Conservation (phyloP, 2,329 filamentous ascomycete genomes). For the Colletotrichum sojae region DNA sequence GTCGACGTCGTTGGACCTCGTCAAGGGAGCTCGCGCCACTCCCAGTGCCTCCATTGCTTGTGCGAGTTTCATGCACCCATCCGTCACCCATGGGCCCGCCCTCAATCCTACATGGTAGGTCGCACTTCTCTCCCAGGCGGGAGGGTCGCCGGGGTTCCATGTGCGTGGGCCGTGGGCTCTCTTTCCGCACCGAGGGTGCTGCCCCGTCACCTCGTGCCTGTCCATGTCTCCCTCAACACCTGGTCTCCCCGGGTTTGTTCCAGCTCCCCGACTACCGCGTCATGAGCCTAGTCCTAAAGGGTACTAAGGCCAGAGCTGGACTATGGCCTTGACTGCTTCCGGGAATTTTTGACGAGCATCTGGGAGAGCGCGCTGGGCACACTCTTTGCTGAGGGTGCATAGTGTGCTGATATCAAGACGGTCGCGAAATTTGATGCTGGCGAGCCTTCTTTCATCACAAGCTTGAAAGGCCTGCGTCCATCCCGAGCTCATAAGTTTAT, state of each 20-base stretch:
- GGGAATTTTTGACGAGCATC: conserved; percentile 42
- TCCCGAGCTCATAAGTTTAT: background rate
- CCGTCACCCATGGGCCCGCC: conserved; percentile 6
- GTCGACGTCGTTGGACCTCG: background rate
- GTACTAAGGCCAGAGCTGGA: conserved; percentile 23
- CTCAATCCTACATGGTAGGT: conserved; percentile 2
- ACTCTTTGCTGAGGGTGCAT: conserved; percentile 1
- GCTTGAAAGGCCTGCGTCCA: background rate
- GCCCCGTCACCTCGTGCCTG: conserved; percentile 25
- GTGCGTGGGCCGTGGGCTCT: conserved; percentile 24
- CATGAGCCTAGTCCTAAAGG: conserved; percentile 32
- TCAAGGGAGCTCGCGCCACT: background rate
- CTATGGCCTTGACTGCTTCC: conserved; percentile 50
- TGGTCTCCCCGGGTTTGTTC: conserved; percentile 22
- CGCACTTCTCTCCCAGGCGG: conserved; percentile 36
- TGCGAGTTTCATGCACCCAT: conserved; percentile 30
- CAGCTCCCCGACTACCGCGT: conserved; percentile 13
- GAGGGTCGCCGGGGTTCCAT: conserved; percentile 32
- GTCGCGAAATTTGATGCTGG: conserved; percentile 12
- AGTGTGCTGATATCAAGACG: background rate
- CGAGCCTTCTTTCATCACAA: conserved; percentile 5
- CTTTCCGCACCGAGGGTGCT: conserved; percentile 24
- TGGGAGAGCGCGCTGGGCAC: conserved; percentile 18
- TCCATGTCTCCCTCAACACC: conserved; percentile 22
- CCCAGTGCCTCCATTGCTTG: conserved; percentile 22